A percentile compares a stretch with the other conserved stretches of the same genome.
These are phyloP conservation scores for Syzygium aromaticum DNA, from an alignment of 345 rosid genomes.

Conservation along the genomic window DNA sequence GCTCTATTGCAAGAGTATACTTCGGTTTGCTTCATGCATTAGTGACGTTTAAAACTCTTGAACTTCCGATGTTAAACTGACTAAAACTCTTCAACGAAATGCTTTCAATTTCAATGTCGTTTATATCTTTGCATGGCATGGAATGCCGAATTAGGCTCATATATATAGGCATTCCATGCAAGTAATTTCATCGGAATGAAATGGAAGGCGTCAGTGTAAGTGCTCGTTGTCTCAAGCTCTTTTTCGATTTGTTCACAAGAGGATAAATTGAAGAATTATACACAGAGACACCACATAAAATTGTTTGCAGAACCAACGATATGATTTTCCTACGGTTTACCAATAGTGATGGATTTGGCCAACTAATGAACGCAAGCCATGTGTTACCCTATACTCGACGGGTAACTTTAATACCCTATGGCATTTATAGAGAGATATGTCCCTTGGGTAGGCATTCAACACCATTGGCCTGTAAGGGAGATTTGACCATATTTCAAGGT, in stretches of 20 bases:
- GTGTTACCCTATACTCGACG: neutral
- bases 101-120: neutral
- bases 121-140: neutral
- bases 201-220: neutral
- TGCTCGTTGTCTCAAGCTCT: neutral
- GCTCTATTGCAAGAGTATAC: neutral
- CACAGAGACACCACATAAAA: neutral
- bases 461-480: neutral
- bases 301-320: neutral
- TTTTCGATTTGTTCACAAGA: neutral
- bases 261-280: neutral
- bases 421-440: neutral
- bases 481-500: neutral
- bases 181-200: neutral
- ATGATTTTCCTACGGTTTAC: neutral
- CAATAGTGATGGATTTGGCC: neutral
- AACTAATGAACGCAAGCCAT: neutral
- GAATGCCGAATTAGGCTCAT: neutral
- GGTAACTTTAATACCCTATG: neutral
- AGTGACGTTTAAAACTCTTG: neutral
- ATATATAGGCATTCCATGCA: neutral
- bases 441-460: neutral
- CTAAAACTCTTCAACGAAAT: neutral
- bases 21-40: neutral
- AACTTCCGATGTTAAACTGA: neutral